Evolutionary conservation across 169 alveolate genomes (phyloP), one percentile per base, ranked within the genome.

Genomic region (Cryptosporidium canis): DNA sequence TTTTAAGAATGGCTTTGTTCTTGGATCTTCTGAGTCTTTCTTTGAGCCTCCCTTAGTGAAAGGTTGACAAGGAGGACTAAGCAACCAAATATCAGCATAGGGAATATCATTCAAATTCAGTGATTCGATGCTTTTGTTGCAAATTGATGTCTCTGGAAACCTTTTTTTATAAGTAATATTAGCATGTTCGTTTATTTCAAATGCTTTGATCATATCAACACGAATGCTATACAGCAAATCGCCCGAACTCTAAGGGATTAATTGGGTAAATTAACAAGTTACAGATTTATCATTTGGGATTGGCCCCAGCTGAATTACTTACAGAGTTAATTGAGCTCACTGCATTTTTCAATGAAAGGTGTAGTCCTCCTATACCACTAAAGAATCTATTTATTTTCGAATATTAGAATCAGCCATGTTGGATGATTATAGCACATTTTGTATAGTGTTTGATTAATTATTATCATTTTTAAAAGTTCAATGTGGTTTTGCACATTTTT

Each of bases 11-110:
- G 87, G 87, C 41, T 77, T 77, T 27, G 66, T 35, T 43, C 87
- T 77, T 24, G 51, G 24, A 29, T 77, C 72, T 84, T 91, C 90
- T 18, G 91, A 93, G 37, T 77, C 95, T 85, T 53, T 67, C 18
- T 44, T 90, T 44, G 91, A 84, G 29, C 93, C 93, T 14, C 92
- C 92, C 77, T 92, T 90, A 9, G 96, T 94, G 87, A 92, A 94
- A 5, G 96, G 96, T 58, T 94, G 96, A 56, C 96, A 94, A 3
- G 96, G 96, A 27, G 96, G 96, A 0, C 95, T 90, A 84, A 94
- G 91, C 39, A 93, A 85, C 96, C 96, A 94, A 35, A 93, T 85
- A 64, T 90, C 85, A 12, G 92, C 90, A 14, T 83, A 70, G n/a
- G 83, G 92, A 21, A 72, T 71, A 24, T 85, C 90, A 48, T 44